Percentiles rank a stretch among this genome's conserved stretches.
phyloP scores from a whole-genome alignment of 2,329 filamentous ascomycete genomes.

The Fusarium anthophilum region DNA sequence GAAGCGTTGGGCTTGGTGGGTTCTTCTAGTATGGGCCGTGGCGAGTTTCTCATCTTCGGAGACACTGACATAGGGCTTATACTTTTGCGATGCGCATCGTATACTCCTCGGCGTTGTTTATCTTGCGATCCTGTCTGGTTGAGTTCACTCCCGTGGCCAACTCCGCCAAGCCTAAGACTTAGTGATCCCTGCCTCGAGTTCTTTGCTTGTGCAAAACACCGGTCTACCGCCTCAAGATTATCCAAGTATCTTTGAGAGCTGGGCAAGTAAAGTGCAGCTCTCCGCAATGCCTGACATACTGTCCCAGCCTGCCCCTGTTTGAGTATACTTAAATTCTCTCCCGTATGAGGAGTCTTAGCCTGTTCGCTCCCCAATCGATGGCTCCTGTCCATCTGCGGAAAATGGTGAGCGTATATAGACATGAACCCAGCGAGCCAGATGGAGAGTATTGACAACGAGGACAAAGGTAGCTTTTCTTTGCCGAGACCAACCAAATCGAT shows the following conservation, averaged over 20 bases:
- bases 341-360: neutral
- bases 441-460: slow-evolving; percentile 72
- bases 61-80: slow-evolving; percentile 24
- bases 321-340: neutral
- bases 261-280: slow-evolving; percentile 19
- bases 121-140: slow-evolving; percentile 3
- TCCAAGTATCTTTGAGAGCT: slow-evolving; percentile 31
- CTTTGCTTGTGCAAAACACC: slow-evolving; percentile 20
- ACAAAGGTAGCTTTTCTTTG: slow-evolving; percentile 70
- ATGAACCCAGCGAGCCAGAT: slow-evolving; percentile 74
- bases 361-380: slow-evolving; percentile 21
- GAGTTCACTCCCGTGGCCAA: neutral
- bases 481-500: slow-evolving; percentile 72
- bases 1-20: neutral
- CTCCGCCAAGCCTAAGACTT: slow-evolving; percentile 28
- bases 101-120: neutral
- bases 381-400: slow-evolving; percentile 73
- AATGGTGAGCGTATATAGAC: slow-evolving; percentile 72
- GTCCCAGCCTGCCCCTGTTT: slow-evolving; percentile 11
- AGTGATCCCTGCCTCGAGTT: neutral
- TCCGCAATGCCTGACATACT: slow-evolving; percentile 28
- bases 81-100: neutral
- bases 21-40: slow-evolving; percentile 1
- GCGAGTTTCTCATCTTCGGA: slow-evolving; percentile 11
- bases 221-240: slow-evolving; percentile 18